Base-by-base conservation (phyloP, 2,329 filamentous ascomycete genomes). In the Apiospora rasikravindrae region DNA sequence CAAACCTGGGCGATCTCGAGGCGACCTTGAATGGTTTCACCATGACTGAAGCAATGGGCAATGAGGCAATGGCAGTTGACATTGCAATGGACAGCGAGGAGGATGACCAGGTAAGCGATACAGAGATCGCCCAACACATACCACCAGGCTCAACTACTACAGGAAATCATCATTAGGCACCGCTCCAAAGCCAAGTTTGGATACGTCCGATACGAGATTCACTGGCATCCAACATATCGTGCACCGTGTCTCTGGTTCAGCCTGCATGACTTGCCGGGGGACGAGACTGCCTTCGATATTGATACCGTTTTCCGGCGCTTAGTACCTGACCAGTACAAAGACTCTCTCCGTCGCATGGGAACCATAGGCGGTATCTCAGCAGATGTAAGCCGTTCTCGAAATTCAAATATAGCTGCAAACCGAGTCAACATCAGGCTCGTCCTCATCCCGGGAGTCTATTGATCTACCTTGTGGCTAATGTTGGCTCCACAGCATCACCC, bases 211-310 rank as follows among this genome's bases (percentile, higher is more conserved):
- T 95, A 95, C 83, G 91, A 94, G 81, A 90, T 95, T 77, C 88
- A 94, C 78, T 86, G 93, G 73, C 94, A 94, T 77, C 89, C 91
- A 71, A 93, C 91, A 71, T 96, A 95, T 82, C 88, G 88, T 73
- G 89, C 92, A 66, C 93, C 93, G 11, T 93, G 93, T 73, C 86
- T 95, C 71, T 95, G 93, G 89, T 94, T 96, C 84, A 89, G 85
- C 70, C 82, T 94, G 77, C 88, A 89, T 75, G 86, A 88, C 73
- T 82, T 90, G 72, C 87, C 88, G 24, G 82, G 84, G 67, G 85
- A 86, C 72, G 89, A 91, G 74, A 83, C 86, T 51, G 82, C 89
- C 16, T 87, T 91, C 77, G 87, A 88, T 77, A 84, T 94, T 76
- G 91, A 94, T 73, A 89, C 89, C 4, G 89, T 95, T 74, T 94